A percentile compares a stretch with the other conserved stretches of the same genome.
phyloP scores from a whole-genome alignment of 768 basidiomycete genomes.

The Mycena filopes region DNA sequence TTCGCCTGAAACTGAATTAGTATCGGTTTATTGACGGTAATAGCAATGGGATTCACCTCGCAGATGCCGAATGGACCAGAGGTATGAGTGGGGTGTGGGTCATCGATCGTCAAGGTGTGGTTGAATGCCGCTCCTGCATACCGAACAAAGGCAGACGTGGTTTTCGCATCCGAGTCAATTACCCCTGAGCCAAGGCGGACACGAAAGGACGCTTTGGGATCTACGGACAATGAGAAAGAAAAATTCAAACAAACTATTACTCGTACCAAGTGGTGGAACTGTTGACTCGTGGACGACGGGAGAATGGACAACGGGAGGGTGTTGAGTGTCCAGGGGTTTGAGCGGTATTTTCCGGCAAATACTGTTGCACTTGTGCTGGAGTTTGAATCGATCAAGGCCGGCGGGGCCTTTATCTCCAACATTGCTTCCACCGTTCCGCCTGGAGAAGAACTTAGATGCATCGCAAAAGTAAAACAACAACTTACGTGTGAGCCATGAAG shows the following conservation, averaged over 20 bases:
- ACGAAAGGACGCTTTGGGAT: not conserved
- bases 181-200: not conserved
- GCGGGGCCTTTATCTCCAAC: conserved; percentile 1
- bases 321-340: too few relatives aligned
- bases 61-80: not conserved
- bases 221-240: not conserved
- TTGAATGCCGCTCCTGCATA: not conserved
- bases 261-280: too few relatives aligned
- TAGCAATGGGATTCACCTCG: too few relatives aligned
- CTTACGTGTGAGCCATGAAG: conserved; percentile 1
- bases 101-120: not conserved
- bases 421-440: not conserved
- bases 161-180: not conserved
- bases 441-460: not conserved
- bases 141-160: not conserved
- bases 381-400: conserved; percentile 7
- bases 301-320: too few relatives aligned
- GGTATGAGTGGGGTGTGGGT: not conserved
- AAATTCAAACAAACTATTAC: too few relatives aligned
- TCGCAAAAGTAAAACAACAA: not conserved
- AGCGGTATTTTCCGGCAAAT: not conserved
- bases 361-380: conserved; percentile 13
- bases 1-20: not conserved
- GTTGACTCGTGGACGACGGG: too few relatives aligned
- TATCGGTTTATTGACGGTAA: not conserved